phyloP scores from a whole-genome alignment of 2,329 filamentous ascomycete genomes.

The Ceratocystis cacaofunesta region DNA sequence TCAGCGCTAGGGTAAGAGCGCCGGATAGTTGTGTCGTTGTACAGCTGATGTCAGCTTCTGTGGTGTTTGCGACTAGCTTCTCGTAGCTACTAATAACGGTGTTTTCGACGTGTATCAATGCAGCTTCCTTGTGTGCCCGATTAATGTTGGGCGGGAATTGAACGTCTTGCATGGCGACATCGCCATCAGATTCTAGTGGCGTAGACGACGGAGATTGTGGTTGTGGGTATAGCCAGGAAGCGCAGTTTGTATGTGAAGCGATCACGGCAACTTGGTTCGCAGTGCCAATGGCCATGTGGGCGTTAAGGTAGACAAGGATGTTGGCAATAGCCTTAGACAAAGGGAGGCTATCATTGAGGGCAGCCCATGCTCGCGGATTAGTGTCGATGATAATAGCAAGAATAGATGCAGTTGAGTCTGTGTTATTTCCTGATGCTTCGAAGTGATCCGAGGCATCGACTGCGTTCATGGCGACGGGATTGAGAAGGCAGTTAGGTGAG shows the following conservation, averaged over 20 bases:
- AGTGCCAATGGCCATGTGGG: slow-evolving; percentile 86
- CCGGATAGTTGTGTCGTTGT: slow-evolving; percentile 81
- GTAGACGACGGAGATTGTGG: slow-evolving; percentile 23
- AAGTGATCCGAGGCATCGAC: slow-evolving; percentile 47
- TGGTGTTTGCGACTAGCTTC: slow-evolving; percentile 56
- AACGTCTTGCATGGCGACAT: slow-evolving; percentile 43
- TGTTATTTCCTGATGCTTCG: slow-evolving; percentile 27
- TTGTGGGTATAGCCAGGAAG: slow-evolving; percentile 75
- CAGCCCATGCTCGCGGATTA: slow-evolving; percentile 86
- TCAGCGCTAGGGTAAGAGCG: slow-evolving; percentile 74
- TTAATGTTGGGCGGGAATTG: slow-evolving; percentile 27
- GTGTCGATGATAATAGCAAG: slow-evolving; percentile 88
- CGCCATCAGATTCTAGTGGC: slow-evolving; percentile 28
- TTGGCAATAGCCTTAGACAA: slow-evolving; percentile 74
- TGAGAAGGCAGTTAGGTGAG: too few relatives aligned
- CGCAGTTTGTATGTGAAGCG: slow-evolving; percentile 73
- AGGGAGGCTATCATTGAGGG: slow-evolving; percentile 58
- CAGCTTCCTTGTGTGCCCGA: slow-evolving; percentile 78
- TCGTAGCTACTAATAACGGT: slow-evolving; percentile 62
- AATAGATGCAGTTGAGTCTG: slow-evolving; percentile 54
- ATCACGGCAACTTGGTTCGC: slow-evolving; percentile 85
- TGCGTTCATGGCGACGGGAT: slow-evolving; percentile 32
- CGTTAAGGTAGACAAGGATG: slow-evolving; percentile 91
- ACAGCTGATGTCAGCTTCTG: slow-evolving; percentile 47
- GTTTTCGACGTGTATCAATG: slow-evolving; percentile 75